Percentiles rank a stretch among this genome's conserved stretches.
Evolutionary conservation across 768 basidiomycete species (phyloP).

Genomic region (Pleurotus tuber-regium): DNA sequence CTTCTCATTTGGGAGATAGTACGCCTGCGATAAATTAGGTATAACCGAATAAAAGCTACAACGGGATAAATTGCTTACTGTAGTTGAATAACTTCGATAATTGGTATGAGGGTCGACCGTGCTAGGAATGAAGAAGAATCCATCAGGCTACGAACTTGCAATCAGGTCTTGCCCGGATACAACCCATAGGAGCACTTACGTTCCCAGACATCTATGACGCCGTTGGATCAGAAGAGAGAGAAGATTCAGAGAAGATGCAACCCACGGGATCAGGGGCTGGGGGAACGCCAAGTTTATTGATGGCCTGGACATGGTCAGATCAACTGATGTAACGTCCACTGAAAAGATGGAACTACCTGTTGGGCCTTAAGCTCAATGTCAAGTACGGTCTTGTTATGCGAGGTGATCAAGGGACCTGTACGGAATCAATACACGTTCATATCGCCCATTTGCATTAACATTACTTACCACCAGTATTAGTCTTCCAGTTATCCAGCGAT

Average conservation of each 20-base stretch:
- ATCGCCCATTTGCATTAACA: too few relatives aligned
- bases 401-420: background rate
- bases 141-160: background rate
- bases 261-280: background rate
- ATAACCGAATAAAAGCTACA: background rate
- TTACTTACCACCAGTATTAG: background rate
- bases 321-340: background rate
- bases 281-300: background rate
- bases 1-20: background rate
- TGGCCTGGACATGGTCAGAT: background rate
- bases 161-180: background rate
- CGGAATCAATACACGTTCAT: background rate
- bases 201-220: background rate
- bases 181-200: background rate
- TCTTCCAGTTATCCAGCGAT: background rate
- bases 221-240: background rate
- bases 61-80: background rate
- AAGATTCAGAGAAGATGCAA: background rate
- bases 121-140: background rate
- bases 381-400: background rate
- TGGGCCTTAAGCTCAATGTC: constrained; percentile 1
- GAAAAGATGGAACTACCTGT: background rate
- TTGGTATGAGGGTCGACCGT: background rate
- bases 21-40: background rate
- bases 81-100: background rate